A percentile compares a stretch with the other conserved stretches of the same genome.
Conservation (phyloP, 352 stramenopile genomes). For the Globisporangium paroecandrum region DNA sequence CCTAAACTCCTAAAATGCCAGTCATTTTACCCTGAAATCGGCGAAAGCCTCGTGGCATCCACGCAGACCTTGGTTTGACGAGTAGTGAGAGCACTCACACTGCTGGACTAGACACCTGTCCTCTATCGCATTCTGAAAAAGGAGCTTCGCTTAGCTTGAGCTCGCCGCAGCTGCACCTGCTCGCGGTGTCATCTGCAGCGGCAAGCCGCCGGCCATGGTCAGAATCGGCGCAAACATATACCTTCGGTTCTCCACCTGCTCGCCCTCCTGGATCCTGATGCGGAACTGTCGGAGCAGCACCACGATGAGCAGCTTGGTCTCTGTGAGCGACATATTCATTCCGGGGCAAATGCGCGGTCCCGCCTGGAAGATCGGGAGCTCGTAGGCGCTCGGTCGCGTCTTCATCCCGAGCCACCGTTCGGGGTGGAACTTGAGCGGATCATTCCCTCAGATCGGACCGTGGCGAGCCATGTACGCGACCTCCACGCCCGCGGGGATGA, state of each 20-base stretch:
- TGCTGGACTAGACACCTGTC: too few relatives aligned
- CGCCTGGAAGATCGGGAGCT: constrained; percentile 72
- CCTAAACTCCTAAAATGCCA: too few relatives aligned
- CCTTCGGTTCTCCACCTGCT: constrained; percentile 24
- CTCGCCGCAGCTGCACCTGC: not conserved
- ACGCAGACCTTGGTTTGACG: too few relatives aligned
- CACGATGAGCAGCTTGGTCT: constrained; percentile 57
- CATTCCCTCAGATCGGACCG: constrained; percentile 14
- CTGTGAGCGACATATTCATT: constrained; percentile 66
- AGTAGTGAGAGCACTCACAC: too few relatives aligned
- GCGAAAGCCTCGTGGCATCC: too few relatives aligned
- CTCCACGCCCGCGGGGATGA: constrained; percentile 54
- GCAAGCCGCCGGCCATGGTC: constrained; percentile 47
- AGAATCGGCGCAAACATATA: constrained; percentile 43
- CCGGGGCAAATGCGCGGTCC: constrained; percentile 65
- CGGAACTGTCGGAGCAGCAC: constrained; percentile 41
- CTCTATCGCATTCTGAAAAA: not conserved
- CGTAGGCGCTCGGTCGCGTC: constrained; percentile 49
- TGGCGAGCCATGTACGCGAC: constrained; percentile 31
- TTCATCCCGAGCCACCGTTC: constrained; percentile 13
- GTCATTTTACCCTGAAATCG: too few relatives aligned
- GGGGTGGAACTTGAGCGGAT: constrained; percentile 19
- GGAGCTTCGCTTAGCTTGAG: not conserved
- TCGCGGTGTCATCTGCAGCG: constrained; percentile 35
- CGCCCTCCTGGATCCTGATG: constrained; percentile 34